phyloP scores from a whole-genome alignment of 768 basidiomycete species.

The Agrocybe praecox region DNA sequence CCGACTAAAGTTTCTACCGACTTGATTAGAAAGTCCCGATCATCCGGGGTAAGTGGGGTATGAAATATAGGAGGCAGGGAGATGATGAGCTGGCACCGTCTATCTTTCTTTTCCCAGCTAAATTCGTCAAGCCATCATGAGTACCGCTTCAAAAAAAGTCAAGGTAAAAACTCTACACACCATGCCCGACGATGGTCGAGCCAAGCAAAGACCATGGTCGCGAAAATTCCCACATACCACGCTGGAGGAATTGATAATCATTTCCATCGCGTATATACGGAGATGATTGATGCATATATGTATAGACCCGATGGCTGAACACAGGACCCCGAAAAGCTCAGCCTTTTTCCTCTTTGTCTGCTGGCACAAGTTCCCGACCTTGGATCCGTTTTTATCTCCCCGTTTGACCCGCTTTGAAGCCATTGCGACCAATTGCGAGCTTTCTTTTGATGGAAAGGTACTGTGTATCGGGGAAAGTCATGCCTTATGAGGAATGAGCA shows the following conservation, averaged over 20 bases:
- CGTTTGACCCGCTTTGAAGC: too few relatives aligned
- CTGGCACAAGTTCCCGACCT: too few relatives aligned
- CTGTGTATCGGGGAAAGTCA: too few relatives aligned
- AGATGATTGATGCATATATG: not conserved
- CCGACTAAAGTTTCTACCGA: slow-evolving; percentile 30
- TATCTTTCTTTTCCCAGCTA: slow-evolving; percentile 36
- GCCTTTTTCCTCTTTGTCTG: too few relatives aligned
- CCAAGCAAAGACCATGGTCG: slow-evolving; percentile 23
- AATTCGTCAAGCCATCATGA: not conserved
- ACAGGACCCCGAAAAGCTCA: too few relatives aligned
- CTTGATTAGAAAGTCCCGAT: slow-evolving; percentile 30
- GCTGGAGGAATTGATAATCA: not conserved
- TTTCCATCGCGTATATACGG: not conserved
- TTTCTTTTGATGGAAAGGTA: too few relatives aligned
- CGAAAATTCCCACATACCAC: not conserved
- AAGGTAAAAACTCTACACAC: slow-evolving; percentile 16
- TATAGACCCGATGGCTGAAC: too few relatives aligned
- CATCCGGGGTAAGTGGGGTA: slow-evolving; percentile 27
- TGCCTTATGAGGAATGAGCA: too few relatives aligned
- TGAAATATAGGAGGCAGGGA: slow-evolving; percentile 27
- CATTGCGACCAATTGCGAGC: too few relatives aligned
- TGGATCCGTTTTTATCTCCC: too few relatives aligned
- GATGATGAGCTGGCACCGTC: slow-evolving; percentile 32
- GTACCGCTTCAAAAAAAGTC: not conserved
- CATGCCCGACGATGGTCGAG: slow-evolving; percentile 24